Evolutionary conservation across 1,284 basidiomycete genomes (phyloP), one percentile per base, ranked within the genome.

Genomic region (Fomitopsis pinicola): DNA sequence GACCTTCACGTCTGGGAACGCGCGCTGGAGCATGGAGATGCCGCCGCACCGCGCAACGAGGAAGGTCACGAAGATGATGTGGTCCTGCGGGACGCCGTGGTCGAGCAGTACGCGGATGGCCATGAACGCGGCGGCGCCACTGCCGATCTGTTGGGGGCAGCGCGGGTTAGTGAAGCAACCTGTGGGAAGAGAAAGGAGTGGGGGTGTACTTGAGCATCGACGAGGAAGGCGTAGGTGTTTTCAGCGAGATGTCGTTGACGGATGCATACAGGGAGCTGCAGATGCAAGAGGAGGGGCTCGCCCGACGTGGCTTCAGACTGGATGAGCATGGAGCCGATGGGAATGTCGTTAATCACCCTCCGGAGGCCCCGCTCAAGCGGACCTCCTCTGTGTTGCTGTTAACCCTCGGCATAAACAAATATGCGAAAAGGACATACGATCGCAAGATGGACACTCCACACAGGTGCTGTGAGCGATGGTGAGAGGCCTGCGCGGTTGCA

Each of bases 91-190:
- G 8, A 98, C 89, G n/a, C 96, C 95, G 69, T 99, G 97, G 71
- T 99, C 97, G 30, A 98, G 82, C 17, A 98, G 79, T 5, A 97
- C 86, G n/a, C 97, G 89, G 61, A 99, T 92, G 0, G 95, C 92
- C 97, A 98, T 98, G 74, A 96, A 90, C 0, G 94, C 95, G 4
- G 96, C 88, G 0, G 97, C 96, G 2, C 91, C 97, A 0, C 96
- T 98, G 5, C 94, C 95, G 73, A 98, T 95, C 87, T 97, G 64
- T 45, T 42, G 12, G 45, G 22, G 15, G 38, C 5, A 33, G 30
- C 58, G 19, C 36, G 61, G 30, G 45, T 38, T 19, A 36, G 10
- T 63, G 22, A 22, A 22, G 22, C 22, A 22, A 22, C 22, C 22
- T 22, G 38, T 55, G 12, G 17, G 15, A 9, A 10, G n/a, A 59